These are phyloP conservation scores for Venturiaceae sp. DNA, from an alignment of 2,329 filamentous ascomycete species.

Conservation along the genomic window DNA sequence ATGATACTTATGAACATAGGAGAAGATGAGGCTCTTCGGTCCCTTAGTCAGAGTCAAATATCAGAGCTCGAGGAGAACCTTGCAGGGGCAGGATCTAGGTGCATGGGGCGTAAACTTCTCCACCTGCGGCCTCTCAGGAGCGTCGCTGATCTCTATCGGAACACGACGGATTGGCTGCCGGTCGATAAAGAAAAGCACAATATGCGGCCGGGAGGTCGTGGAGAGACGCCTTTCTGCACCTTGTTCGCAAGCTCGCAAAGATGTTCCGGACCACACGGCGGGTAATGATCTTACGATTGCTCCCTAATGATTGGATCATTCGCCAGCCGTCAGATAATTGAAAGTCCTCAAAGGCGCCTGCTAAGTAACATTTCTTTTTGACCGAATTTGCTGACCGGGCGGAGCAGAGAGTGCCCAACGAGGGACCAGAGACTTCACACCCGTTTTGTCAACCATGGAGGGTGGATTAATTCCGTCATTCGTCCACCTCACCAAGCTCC, in stretches of 20 bases:
- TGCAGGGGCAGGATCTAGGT: neutral
- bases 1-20: neutral
- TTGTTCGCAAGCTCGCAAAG: neutral
- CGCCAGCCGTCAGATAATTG: neutral
- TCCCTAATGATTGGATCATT: neutral
- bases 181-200: neutral
- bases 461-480: neutral
- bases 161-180: neutral
- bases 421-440: neutral
- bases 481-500: neutral
- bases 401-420: neutral
- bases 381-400: neutral
- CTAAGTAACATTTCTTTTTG: neutral
- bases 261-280: neutral
- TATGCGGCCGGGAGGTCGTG: neutral
- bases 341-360: neutral
- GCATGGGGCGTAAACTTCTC: neutral
- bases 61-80: neutral
- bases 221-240: neutral
- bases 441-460: neutral
- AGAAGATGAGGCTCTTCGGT: neutral
- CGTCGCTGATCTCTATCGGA: neutral
- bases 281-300: neutral
- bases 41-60: neutral
- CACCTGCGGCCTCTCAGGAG: neutral